Percentiles rank a stretch among this genome's conserved stretches.
phyloP scores from a whole-genome alignment of 768 basidiomycete species.

The Mycena galericulata region DNA sequence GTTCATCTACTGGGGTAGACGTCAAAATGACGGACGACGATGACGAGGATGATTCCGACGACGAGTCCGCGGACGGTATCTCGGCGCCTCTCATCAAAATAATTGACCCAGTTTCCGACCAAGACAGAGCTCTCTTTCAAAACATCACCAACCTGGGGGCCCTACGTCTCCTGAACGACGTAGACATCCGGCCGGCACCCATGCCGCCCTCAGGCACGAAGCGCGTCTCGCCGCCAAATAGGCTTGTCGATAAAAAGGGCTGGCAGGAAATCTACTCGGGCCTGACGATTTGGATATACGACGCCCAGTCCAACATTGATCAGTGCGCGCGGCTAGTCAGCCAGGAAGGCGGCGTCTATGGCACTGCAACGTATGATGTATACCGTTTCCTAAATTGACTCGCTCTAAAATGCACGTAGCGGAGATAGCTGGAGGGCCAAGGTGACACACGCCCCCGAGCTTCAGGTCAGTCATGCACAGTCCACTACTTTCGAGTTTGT shows the following conservation, averaged over 20 bases:
- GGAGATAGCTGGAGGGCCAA: conserved; percentile 87
- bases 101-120: conserved; percentile 57
- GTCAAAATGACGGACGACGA: conserved; percentile 43
- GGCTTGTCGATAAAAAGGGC: conserved; percentile 70
- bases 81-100: conserved; percentile 60
- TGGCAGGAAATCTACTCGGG: conserved; percentile 83
- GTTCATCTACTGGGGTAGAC: conserved; percentile 34
- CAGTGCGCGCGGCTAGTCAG: conserved; percentile 76
- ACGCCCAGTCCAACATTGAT: conserved; percentile 72
- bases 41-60: conserved; percentile 47
- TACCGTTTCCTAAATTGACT: conserved; percentile 33
- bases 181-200: conserved; percentile 71
- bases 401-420: conserved; percentile 48
- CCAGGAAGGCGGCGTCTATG: conserved; percentile 72
- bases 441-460: conserved; percentile 75
- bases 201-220: conserved; percentile 55
- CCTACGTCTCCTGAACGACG: conserved; percentile 78
- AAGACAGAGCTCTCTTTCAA: conserved; percentile 55
- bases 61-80: conserved; percentile 44
- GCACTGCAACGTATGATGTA: conserved; percentile 86
- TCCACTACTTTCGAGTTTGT: no score
- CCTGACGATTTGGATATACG: conserved; percentile 81
- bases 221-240: conserved; percentile 63
- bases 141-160: conserved; percentile 74
- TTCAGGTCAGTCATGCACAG: conserved; percentile 37